Evolutionary conservation across 768 basidiomycete genomes (phyloP).

Genomic region (Tricholoma hemisulphureum): DNA sequence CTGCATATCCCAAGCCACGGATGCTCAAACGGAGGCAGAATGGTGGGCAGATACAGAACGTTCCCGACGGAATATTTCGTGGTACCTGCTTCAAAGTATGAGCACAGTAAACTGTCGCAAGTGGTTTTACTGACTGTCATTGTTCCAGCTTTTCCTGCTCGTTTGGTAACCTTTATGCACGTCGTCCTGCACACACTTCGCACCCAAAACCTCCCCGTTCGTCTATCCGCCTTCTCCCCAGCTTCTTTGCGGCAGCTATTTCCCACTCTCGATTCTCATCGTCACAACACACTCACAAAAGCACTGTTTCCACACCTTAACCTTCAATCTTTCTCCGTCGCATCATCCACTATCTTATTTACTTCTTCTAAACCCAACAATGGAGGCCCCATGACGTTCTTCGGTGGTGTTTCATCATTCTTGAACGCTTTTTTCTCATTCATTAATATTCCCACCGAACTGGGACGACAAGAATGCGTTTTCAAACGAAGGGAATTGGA

Average conservation of each 20-base stretch:
- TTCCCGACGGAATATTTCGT: constrained; percentile 51
- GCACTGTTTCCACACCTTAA: constrained; percentile 63
- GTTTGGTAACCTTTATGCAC: constrained; percentile 35
- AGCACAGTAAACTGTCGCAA: constrained; percentile 10
- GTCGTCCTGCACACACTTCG: constrained; percentile 44
- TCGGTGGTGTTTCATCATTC: constrained; percentile 10
- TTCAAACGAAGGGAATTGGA: constrained; percentile 60
- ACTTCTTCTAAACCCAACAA: constrained; percentile 1
- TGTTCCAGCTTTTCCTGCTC: constrained; percentile 45
- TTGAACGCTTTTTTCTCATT: constrained; percentile 23
- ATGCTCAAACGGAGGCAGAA: constrained; percentile 72
- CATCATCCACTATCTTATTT: constrained; percentile 17
- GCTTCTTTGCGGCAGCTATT: constrained; percentile 49
- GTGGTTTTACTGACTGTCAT: constrained; percentile 11
- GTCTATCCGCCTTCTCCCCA: constrained; percentile 44
- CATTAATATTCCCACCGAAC: constrained; percentile 53
- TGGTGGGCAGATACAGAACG: constrained; percentile 82
- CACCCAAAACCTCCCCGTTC: constrained; percentile 45
- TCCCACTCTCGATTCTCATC: constrained; percentile 43
- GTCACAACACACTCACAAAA: constrained; percentile 49
- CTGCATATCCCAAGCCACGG: constrained; percentile 63
- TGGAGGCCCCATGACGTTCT: constrained; percentile 6
- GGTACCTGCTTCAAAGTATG: constrained; percentile 81
- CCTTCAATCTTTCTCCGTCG: constrained; percentile 17
- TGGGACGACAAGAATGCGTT: constrained; percentile 66